phyloP scores from a whole-genome alignment of 345 rosid genomes.

The Eucalyptus guilfoylei region DNA sequence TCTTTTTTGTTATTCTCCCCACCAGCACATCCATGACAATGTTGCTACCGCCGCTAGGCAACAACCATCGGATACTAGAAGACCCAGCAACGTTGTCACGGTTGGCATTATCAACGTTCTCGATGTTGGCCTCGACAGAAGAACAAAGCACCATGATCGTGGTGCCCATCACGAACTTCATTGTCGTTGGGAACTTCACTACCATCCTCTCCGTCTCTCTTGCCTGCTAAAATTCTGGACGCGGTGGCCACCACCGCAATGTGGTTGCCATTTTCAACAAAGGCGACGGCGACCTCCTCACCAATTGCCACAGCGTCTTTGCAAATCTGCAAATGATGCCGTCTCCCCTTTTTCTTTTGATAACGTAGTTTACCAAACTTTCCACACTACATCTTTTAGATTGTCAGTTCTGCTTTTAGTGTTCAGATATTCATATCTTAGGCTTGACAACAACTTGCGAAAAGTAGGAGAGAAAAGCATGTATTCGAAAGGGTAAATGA shows the following conservation, averaged over 20 bases:
- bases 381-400: not conserved
- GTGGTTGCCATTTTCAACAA: not conserved
- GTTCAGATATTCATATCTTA: not conserved
- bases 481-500: too few species aligned
- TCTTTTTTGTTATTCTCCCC: too few species aligned
- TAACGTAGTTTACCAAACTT: not conserved
- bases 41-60: not conserved
- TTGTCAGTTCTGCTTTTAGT: not conserved
- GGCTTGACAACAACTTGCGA: not conserved
- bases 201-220: not conserved
- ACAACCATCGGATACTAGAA: not conserved
- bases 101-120: not conserved
- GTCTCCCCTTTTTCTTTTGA: not conserved
- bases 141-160: not conserved
- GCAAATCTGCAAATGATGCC: not conserved
- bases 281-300: not conserved
- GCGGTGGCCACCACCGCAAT: not conserved
- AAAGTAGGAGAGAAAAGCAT: not conserved
- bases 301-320: not conserved
- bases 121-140: not conserved
- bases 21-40: not conserved
- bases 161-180: not conserved
- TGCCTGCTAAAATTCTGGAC: not conserved
- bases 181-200: not conserved
- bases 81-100: not conserved